Percentiles rank a stretch among this genome's conserved stretches.
phyloP scores from a whole-genome alignment of 306 rosid species.

The Corylus avellana region DNA sequence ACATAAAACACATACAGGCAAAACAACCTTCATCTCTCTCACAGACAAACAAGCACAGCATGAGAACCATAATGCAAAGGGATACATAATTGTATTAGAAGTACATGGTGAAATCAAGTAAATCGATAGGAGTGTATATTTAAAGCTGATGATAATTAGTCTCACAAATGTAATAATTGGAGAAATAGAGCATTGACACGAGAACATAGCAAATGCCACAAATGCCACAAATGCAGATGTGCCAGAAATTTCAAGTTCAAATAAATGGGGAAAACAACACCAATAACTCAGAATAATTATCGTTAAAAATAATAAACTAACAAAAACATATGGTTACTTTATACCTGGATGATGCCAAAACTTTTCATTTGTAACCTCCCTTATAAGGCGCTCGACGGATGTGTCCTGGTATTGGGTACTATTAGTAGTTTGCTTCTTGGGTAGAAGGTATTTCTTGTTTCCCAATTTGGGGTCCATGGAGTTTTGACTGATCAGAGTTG shows the following conservation, averaged over 20 bases:
- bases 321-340: constrained; percentile 16
- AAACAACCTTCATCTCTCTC: constrained; percentile 25
- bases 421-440: constrained; percentile 70
- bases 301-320: background rate
- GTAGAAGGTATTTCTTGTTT: constrained; percentile 69
- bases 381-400: constrained; percentile 93
- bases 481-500: constrained; percentile 51
- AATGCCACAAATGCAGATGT: constrained; percentile 26
- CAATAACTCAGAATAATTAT: constrained; percentile 6
- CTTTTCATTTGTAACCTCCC: constrained; percentile 96
- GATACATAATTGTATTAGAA: constrained; percentile 49
- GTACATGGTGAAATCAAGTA: constrained; percentile 60
- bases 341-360: constrained; percentile 99
- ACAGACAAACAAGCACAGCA: constrained; percentile 43
- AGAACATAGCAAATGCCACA: constrained; percentile 44
- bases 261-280: constrained; percentile 15
- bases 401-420: constrained; percentile 72
- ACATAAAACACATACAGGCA: background rate
- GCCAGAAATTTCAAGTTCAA: constrained; percentile 21
- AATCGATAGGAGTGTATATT: constrained; percentile 46
- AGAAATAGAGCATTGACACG: constrained; percentile 62
- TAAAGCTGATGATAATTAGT: constrained; percentile 33
- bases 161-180: constrained; percentile 69
- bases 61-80: constrained; percentile 63
- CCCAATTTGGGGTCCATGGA: constrained; percentile 62